phyloP scores from a whole-genome alignment of 139 green algal species.

The Tetradesmus lagerheimii region DNA sequence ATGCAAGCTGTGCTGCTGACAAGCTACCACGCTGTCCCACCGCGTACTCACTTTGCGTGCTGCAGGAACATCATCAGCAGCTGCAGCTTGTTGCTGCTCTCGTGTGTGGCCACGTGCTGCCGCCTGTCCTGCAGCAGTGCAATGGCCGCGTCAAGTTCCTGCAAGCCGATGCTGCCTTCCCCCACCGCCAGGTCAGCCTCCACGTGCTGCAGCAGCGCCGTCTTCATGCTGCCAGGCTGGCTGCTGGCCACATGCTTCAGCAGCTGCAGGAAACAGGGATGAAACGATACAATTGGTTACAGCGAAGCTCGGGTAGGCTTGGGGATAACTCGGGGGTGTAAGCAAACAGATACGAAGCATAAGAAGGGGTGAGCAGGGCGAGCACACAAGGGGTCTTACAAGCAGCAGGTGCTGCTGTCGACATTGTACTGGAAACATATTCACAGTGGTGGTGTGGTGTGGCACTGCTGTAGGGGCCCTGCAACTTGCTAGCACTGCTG shows the following conservation, averaged over 20 bases:
- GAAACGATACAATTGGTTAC: too few relatives aligned
- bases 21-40: background rate
- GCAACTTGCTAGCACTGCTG: background rate
- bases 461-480: background rate
- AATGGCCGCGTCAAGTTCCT: conserved; percentile 69
- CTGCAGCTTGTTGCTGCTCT: conserved; percentile 70
- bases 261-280: background rate
- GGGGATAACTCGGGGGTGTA: too few relatives aligned
- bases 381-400: background rate
- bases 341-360: too few relatives aligned
- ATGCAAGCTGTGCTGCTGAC: background rate
- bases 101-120: conserved; percentile 59
- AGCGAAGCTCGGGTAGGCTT: too few relatives aligned
- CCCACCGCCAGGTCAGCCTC: conserved; percentile 19
- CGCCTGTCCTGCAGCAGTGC: conserved; percentile 62
- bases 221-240: conserved; percentile 19
- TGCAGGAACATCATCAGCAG: conserved; percentile 88
- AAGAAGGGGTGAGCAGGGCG: too few relatives aligned
- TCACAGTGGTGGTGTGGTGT: background rate
- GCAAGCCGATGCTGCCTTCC: background rate
- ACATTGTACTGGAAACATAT: too few relatives aligned
- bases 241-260: conserved; percentile 20
- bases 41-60: conserved; percentile 58
- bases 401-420: too few relatives aligned
- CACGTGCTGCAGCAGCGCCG: conserved; percentile 40